Evolutionary conservation across 2,329 filamentous ascomycete species (phyloP), one percentile per base, ranked within the genome.

Genomic region (Xylaria sp.): DNA sequence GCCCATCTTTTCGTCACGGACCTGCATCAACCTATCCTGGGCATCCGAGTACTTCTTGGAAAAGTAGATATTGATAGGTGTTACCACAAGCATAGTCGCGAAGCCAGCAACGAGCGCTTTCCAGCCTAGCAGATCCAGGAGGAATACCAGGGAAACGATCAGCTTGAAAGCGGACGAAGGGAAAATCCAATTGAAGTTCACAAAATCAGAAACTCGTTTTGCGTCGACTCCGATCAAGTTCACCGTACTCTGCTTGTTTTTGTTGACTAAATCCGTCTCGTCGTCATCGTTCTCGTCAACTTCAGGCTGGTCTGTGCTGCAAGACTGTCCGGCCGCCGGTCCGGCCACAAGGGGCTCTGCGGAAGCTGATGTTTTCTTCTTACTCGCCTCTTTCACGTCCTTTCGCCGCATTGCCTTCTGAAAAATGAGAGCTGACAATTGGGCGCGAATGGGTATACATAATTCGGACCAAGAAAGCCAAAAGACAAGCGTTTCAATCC

Each of bases 221-320:
- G 88, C 84, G 78, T 95, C 92, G 12, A 94, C 89, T n/a, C 91
- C 92, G 55, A 94, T 90, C 44, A 94, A 83, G 77, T 94, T 95
- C 65, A 94, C 90, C 3, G 91, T 91, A 65, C 87, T 90, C 79
- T 95, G 92, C 70, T 79, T 90, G 87, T 72, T 89, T 78, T 80
- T 85, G 75, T 74, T 84, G 23, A 82, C 74, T 31, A 84, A 64
- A 75, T 82, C 76, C 76, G 80, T 73, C 9, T 88, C 85, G n/a
- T 86, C 83, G 37, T 87, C 84, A 3, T 83, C 83, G 1, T 82
- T 82, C 0, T 76, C 75, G 12, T 74, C 76, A 28, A 70, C 75
- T 25, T 82, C 79, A 3, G 78, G 77, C 39, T 74, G 76, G 18
- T 78, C 79, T 1, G 74, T 52, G 10, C 79, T 75, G 2, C 77